Evolutionary conservation across 2,329 filamentous ascomycete species (phyloP).

Genomic region (Neodidymelliopsis sp.): DNA sequence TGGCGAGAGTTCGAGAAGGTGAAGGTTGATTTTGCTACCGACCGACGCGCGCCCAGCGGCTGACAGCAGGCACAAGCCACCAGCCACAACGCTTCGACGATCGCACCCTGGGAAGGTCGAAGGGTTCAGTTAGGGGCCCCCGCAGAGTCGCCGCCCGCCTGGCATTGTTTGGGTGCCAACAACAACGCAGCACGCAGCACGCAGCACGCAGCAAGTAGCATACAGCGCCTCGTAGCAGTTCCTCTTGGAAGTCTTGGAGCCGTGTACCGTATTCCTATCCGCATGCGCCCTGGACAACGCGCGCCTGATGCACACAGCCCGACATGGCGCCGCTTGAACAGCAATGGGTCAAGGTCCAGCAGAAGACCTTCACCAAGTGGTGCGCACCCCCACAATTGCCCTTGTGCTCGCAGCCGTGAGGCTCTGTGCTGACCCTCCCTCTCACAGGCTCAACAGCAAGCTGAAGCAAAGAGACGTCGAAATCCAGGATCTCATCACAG

Average conservation of each 20-base stretch:
- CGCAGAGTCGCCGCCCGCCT: constrained; percentile 39
- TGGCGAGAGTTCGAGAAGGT: constrained; percentile 12
- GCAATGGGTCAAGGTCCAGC: constrained; percentile 80
- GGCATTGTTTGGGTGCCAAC: constrained; percentile 40
- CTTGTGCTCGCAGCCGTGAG: constrained; percentile 5
- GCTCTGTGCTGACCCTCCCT: constrained; percentile 35
- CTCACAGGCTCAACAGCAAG: constrained; percentile 89
- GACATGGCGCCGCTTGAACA: constrained; percentile 62
- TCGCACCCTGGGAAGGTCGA: constrained; percentile 14
- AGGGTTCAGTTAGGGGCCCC: constrained; percentile 28
- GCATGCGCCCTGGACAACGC: constrained; percentile 21
- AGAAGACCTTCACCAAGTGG: constrained; percentile 99
- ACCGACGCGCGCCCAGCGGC: constrained; percentile 17
- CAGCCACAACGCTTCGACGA: constrained; percentile 19
- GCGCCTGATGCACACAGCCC: constrained; percentile 39
- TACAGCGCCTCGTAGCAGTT: constrained; percentile 1
- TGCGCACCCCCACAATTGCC: constrained; percentile 49
- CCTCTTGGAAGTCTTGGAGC: constrained; percentile 20
- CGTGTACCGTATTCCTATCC: constrained; percentile 33
- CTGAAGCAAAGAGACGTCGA: constrained; percentile 78
- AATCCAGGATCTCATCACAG: constrained; percentile 85
- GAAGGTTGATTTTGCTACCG: not conserved
- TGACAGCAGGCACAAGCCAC: constrained; percentile 18
- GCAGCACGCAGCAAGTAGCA: constrained; percentile 26
- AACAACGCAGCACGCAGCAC: constrained; percentile 31